Conservation (phyloP, 2,329 filamentous ascomycete genomes). For the Hawksworthiomyces lignivorus region DNA sequence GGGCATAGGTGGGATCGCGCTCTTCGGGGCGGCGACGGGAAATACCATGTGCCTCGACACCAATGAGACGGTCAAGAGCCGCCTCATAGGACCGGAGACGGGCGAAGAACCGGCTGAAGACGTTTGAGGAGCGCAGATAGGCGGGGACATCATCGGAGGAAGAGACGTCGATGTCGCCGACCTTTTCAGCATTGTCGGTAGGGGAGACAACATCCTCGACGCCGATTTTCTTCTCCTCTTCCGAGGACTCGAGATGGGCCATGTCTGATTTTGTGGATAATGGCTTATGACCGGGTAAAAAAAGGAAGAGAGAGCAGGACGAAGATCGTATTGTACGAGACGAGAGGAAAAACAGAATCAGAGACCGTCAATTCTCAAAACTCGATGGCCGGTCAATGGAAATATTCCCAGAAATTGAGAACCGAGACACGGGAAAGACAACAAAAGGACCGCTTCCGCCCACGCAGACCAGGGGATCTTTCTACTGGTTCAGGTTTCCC, state of each 20-base stretch:
- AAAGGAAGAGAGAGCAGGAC: not conserved
- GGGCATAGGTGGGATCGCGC: conserved; percentile 26
- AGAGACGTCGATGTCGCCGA: not conserved
- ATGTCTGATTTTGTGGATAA: conserved; percentile 7
- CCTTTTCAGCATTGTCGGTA: not conserved
- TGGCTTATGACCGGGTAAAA: not conserved
- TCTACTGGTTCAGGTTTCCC: no score
- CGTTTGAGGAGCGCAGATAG: conserved; percentile 10
- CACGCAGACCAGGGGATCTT: no score
- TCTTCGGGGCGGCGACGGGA: conserved; percentile 38
- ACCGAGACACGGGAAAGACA: no score
- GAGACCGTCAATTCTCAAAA: no score
- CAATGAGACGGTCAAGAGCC: conserved; percentile 36
- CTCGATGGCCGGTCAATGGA: no score
- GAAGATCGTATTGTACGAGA: no score
- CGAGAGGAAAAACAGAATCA: no score
- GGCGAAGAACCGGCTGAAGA: conserved; percentile 23
- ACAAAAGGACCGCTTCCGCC: no score
- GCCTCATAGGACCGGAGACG: conserved; percentile 33
- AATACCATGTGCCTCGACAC: conserved; percentile 40
- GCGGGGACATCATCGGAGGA: conserved; percentile 8
- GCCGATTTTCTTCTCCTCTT: conserved; percentile 15
- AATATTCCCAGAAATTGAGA: no score
- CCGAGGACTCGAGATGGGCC: no score
- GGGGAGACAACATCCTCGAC: conserved; percentile 5